These are phyloP conservation scores for Bjerkandera adusta DNA, from an alignment of 1,284 basidiomycete genomes.

Conservation along the genomic window DNA sequence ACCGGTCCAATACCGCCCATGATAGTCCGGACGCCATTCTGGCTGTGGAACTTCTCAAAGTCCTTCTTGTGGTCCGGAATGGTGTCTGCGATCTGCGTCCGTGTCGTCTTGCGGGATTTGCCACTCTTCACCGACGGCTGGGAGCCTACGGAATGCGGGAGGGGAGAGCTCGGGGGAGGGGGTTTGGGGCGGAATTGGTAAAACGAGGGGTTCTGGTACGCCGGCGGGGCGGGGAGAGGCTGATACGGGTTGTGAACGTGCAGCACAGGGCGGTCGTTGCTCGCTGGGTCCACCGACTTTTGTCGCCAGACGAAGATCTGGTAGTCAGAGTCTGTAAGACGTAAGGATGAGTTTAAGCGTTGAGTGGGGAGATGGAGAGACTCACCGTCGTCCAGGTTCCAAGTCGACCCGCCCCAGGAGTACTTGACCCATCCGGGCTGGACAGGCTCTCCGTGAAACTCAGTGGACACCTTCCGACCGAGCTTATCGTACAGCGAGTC, in stretches of 20 bases:
- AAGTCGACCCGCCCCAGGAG: constrained; percentile 66
- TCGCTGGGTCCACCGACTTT: constrained; percentile 34
- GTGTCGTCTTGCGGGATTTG: constrained; percentile 38
- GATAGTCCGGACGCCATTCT: constrained; percentile 93
- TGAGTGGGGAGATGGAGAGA: constrained; percentile 1
- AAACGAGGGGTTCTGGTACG: constrained; percentile 67
- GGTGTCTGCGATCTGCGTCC: constrained; percentile 28
- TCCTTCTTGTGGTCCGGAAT: constrained; percentile 69
- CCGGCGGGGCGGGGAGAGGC: constrained; percentile 56
- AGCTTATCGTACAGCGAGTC: constrained; percentile 65
- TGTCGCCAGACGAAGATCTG: constrained; percentile 75
- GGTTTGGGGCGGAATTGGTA: constrained; percentile 55
- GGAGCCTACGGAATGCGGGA: constrained; percentile 26
- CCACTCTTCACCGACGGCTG: constrained; percentile 34
- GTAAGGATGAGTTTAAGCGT: constrained; percentile 1
- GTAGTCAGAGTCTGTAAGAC: constrained; percentile 67
- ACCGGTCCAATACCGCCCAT: constrained; percentile 90
- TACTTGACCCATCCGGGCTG: constrained; percentile 81
- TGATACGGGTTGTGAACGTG: constrained; percentile 61
- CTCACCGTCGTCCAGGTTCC: constrained; percentile 79
- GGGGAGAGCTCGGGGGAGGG: constrained; percentile 22
- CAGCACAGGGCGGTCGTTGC: constrained; percentile 46
- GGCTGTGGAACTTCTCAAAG: constrained; percentile 84
- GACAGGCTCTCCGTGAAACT: constrained; percentile 56
- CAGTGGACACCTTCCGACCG: constrained; percentile 55